Evolutionary conservation across 73 alveolate species (phyloP).

Genomic region (Durusdinium trenchii): DNA sequence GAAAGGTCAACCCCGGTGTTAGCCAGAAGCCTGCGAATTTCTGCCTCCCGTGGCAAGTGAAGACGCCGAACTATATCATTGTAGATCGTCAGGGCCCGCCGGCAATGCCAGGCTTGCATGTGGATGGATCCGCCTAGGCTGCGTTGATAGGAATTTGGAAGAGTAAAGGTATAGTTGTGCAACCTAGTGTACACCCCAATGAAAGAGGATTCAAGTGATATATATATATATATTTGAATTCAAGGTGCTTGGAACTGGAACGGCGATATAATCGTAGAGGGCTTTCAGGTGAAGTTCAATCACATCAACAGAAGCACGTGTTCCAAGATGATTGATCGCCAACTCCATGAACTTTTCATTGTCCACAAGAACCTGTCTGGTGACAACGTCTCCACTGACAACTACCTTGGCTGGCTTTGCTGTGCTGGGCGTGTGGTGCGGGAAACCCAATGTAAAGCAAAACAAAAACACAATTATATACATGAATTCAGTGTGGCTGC

Average conservation of each 20-base stretch:
- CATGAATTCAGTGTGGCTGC: not conserved
- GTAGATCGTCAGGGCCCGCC: slow-evolving; percentile 8
- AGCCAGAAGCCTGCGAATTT: not conserved
- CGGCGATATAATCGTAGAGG: not conserved
- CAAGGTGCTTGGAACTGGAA: not conserved
- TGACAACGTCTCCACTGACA: not conserved
- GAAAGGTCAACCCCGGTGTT: not conserved
- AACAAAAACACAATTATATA: not conserved
- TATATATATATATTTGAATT: not conserved
- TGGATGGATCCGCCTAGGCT: not conserved
- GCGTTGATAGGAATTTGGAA: not conserved
- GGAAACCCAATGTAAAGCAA: not conserved
- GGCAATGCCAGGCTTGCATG: not conserved
- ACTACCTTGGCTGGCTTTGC: not conserved
- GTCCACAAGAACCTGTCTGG: not conserved
- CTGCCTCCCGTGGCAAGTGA: not conserved
- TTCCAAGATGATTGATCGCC: not conserved
- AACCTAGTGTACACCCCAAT: too few relatives aligned
- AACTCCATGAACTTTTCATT: not conserved
- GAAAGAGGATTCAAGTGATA: not conserved
- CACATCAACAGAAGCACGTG: not conserved
- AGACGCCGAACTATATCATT: not conserved
- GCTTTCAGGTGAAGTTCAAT: not conserved
- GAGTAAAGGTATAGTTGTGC: not conserved
- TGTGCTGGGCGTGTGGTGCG: not conserved